These are phyloP conservation scores for Trichoderma asperelloides DNA, from an alignment of 495 filamentous ascomycete species.

Conservation along the genomic window DNA sequence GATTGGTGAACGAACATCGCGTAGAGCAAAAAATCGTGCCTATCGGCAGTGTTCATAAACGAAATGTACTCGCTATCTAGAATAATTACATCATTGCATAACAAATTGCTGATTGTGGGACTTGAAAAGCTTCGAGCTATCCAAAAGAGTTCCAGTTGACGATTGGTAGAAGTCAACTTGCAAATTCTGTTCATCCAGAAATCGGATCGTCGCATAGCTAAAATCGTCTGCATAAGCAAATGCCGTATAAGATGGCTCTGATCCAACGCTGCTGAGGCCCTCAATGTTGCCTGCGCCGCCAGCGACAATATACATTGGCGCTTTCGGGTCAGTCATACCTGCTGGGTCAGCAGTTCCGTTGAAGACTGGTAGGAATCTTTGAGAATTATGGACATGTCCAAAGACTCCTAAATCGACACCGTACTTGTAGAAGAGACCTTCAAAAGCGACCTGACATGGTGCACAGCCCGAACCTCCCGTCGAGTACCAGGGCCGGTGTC, in stretches of 20 bases:
- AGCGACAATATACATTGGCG: conserved; percentile 48
- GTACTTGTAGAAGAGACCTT: conserved; percentile 48
- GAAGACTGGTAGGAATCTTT: conserved; percentile 18
- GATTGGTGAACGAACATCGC: no score
- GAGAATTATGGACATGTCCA: conserved; percentile 44
- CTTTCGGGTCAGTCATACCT: conserved; percentile 42
- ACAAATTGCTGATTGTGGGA: neutral
- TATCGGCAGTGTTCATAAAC: no score
- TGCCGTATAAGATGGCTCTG: neutral
- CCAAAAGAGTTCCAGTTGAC: neutral
- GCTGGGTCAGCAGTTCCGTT: conserved; percentile 35
- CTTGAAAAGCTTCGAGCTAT: conserved; percentile 7
- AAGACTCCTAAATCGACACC: conserved; percentile 54
- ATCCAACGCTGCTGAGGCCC: neutral
- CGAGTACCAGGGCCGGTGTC: conserved; percentile 54
- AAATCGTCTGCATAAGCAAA: neutral
- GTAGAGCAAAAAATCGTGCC: no score
- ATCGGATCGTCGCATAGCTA: neutral
- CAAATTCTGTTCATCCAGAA: neutral
- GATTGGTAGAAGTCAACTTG: conserved; percentile 3
- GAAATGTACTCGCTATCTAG: neutral
- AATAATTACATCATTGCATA: neutral
- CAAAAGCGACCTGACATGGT: conserved; percentile 49
- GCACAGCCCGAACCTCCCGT: conserved; percentile 29
- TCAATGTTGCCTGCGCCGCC: conserved; percentile 20